These are phyloP conservation scores for Exserohilum turcica DNA, from an alignment of 2,329 filamentous ascomycete genomes.

Conservation along the genomic window DNA sequence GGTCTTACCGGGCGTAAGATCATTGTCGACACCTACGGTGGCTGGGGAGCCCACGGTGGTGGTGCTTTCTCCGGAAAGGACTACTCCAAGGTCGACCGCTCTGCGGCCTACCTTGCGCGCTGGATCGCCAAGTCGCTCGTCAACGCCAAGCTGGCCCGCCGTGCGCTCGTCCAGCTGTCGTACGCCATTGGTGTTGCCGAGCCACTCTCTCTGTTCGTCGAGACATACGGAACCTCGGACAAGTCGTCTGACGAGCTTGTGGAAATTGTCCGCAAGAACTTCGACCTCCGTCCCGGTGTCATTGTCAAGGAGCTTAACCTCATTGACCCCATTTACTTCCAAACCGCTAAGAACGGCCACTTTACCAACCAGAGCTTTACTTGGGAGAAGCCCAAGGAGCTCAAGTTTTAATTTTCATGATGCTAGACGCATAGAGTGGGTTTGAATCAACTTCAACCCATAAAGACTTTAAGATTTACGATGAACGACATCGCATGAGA, in stretches of 20 bases:
- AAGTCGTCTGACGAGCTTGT: slow-evolving; percentile 93
- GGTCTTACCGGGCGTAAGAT: slow-evolving; percentile 99
- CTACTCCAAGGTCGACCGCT: slow-evolving; percentile 99
- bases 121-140: slow-evolving; percentile 99
- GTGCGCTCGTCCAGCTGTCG: slow-evolving; percentile 94
- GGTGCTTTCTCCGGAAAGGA: slow-evolving; percentile 99
- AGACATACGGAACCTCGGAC: slow-evolving; percentile 92
- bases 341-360: slow-evolving; percentile 99
- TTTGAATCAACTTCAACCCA: slow-evolving; percentile 50
- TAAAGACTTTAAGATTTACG: slow-evolving; percentile 27
- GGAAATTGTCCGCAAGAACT: slow-evolving; percentile 92
- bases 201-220: slow-evolving; percentile 96
- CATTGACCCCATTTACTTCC: slow-evolving; percentile 94
- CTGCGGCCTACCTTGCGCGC: slow-evolving; percentile 93
- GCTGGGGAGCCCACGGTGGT: slow-evolving; percentile 99
- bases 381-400: slow-evolving; percentile 97
- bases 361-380: slow-evolving; percentile 98
- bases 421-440: slow-evolving; percentile 40
- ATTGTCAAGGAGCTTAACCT: slow-evolving; percentile 98
- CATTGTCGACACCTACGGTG: slow-evolving; percentile 99
- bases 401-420: slow-evolving; percentile 73
- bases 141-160: slow-evolving; percentile 83
- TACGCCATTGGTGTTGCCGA: slow-evolving; percentile 99
- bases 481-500: slow-evolving; percentile 19
- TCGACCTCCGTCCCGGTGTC: slow-evolving; percentile 96